These are phyloP conservation scores for Vachellia pachyceras DNA, from an alignment of 306 rosid genomes.

Conservation along the genomic window DNA sequence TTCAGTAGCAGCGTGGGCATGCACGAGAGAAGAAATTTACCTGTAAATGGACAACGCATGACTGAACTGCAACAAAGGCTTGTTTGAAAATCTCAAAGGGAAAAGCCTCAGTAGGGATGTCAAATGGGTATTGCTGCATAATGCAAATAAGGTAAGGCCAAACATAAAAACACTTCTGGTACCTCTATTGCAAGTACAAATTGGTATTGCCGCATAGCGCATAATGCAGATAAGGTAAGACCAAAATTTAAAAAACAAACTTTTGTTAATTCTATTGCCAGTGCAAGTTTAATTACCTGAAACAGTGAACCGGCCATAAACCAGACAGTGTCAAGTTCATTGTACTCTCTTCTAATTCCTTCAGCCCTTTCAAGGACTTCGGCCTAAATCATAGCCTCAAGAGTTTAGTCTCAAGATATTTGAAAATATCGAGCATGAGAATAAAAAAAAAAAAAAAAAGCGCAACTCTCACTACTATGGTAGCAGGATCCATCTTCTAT, in stretches of 20 bases:
- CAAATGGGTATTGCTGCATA: constrained; percentile 96
- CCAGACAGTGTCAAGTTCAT: constrained; percentile 98
- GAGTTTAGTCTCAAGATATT: constrained; percentile 33
- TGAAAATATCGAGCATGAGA: constrained; percentile 36
- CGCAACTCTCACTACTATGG: neutral
- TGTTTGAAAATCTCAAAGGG: constrained; percentile 96
- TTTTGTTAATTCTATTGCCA: constrained; percentile 14
- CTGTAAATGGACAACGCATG: constrained; percentile 99
- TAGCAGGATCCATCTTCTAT: constrained; percentile 27
- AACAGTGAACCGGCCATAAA: constrained; percentile 99
- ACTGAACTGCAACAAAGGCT: constrained; percentile 98
- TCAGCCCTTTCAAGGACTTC: constrained; percentile 81
- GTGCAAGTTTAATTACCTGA: constrained; percentile 63
- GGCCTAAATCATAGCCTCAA: constrained; percentile 59
- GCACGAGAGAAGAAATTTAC: constrained; percentile 41
- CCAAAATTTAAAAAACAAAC: constrained; percentile 1
- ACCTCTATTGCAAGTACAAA: constrained; percentile 40
- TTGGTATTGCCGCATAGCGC: constrained; percentile 85
- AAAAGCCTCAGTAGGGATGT: constrained; percentile 97
- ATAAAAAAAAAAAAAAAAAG: constrained; percentile 21
- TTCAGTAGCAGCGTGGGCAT: neutral
- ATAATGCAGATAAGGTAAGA: constrained; percentile 41
- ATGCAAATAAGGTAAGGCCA: constrained; percentile 40
- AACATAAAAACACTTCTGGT: neutral
- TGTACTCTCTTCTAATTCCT: constrained; percentile 93